phyloP scores from a whole-genome alignment of 805 yeast species.

The Scheffersomyces ergatensis region DNA sequence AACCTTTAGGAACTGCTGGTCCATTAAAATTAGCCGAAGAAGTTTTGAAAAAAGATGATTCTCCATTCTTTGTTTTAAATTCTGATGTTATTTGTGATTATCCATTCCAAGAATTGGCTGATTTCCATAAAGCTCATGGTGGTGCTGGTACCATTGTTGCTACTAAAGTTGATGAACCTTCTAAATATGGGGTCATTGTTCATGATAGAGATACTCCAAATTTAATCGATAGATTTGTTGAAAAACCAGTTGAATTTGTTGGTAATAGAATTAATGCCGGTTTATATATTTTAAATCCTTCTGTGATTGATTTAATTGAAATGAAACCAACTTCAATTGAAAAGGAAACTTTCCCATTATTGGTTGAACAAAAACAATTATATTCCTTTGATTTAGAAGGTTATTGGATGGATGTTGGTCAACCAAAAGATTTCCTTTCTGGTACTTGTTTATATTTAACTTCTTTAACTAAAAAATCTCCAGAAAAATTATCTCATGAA shows the following conservation, averaged over 20 bases:
- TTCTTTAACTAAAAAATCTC: constrained; percentile 77
- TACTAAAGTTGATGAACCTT: constrained; percentile 99
- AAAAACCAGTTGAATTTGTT: constrained; percentile 98
- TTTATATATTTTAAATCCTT: constrained; percentile 95
- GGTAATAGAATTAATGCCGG: constrained; percentile 99
- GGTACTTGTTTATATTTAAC: constrained; percentile 92
- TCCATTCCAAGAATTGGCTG: constrained; percentile 90
- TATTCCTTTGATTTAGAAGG: constrained; percentile 98
- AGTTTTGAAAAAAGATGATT: constrained; percentile 86
- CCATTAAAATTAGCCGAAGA: constrained; percentile 97
- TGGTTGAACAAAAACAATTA: constrained; percentile 83
- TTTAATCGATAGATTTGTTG: constrained; percentile 97
- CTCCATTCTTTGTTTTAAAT: constrained; percentile 97
- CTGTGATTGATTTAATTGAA: constrained; percentile 93
- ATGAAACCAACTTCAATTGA: constrained; percentile 98
- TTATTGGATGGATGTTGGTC: constrained; percentile 99
- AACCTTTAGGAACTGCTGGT: constrained; percentile 99
- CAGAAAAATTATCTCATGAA: constrained; percentile 66
- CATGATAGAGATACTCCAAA: constrained; percentile 93
- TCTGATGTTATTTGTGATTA: constrained; percentile 98
- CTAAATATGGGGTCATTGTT: constrained; percentile 99
- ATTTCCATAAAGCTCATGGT: constrained; percentile 93
- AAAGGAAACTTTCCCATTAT: constrained; percentile 98
- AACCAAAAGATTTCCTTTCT: constrained; percentile 98
- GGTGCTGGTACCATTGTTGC: constrained; percentile 99